Percentiles rank a stretch among this genome's conserved stretches.
Conservation (phyloP, 148 eudicot genomes). For the Vaccinium darrowii region DNA sequence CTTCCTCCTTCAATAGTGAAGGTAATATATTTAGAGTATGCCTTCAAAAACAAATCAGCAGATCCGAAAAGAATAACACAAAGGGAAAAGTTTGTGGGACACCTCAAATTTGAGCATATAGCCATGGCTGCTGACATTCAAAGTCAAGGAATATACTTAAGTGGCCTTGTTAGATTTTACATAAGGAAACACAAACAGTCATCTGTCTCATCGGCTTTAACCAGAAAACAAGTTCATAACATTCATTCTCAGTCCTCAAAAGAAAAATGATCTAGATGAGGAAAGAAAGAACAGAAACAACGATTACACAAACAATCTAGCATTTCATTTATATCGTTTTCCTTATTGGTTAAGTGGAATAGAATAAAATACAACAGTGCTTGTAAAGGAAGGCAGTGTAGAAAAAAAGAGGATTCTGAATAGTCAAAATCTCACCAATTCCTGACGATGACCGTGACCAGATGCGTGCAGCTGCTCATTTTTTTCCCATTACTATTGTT, state of each 20-base stretch:
- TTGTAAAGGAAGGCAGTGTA: conserved; percentile 6
- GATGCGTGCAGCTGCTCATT: conserved; percentile 90
- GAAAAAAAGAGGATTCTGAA: conserved; percentile 3
- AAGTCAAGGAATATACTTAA: background rate
- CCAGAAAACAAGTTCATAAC: background rate
- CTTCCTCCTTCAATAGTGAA: conserved; percentile 69
- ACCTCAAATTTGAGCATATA: background rate
- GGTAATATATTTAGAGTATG: background rate
- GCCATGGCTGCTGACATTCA: background rate
- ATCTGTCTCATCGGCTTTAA: background rate
- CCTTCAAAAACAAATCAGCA: background rate
- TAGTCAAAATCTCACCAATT: conserved; percentile 52
- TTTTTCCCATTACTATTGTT: conserved; percentile 77
- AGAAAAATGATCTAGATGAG: background rate
- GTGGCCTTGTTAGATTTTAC: background rate
- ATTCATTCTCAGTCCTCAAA: background rate
- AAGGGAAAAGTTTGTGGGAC: background rate
- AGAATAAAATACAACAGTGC: conserved; percentile 1
- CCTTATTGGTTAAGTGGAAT: background rate
- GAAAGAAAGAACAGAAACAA: background rate
- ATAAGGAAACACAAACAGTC: background rate
- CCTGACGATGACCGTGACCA: conserved; percentile 89
- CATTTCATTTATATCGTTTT: no score
- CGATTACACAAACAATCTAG: background rate
- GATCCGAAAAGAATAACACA: background rate